phyloP scores from a whole-genome alignment of 2,329 filamentous ascomycete species.

The Aspergillus sp. region DNA sequence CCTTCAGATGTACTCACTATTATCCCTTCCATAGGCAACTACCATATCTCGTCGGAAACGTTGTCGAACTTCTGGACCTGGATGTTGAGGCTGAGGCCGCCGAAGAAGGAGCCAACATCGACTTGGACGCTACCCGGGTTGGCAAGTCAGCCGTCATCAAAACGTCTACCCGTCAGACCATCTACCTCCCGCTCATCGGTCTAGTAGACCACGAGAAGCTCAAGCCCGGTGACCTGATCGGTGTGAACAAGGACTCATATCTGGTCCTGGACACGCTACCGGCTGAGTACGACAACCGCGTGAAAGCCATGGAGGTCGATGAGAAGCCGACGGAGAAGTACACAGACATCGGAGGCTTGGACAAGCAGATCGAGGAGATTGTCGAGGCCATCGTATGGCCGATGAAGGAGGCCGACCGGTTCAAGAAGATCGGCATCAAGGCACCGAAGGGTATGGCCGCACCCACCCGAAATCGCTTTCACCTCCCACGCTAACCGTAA shows the following conservation, averaged over 20 bases:
- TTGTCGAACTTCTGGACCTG: slow-evolving; percentile 93
- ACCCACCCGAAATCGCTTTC: slow-evolving; percentile 1
- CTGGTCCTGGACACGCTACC: slow-evolving; percentile 94
- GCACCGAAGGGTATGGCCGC: slow-evolving; percentile 80
- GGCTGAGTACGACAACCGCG: slow-evolving; percentile 96
- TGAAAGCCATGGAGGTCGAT: slow-evolving; percentile 99
- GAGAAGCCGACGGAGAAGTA: slow-evolving; percentile 99
- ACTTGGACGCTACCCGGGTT: slow-evolving; percentile 91
- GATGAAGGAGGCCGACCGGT: slow-evolving; percentile 98
- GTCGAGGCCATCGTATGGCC: slow-evolving; percentile 99
- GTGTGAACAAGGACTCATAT: slow-evolving; percentile 99
- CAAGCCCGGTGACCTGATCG: slow-evolving; percentile 93
- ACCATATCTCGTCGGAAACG: slow-evolving; percentile 96
- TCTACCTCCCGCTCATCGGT: slow-evolving; percentile 95
- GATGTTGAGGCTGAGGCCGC: slow-evolving; percentile 94
- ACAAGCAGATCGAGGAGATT: slow-evolving; percentile 98
- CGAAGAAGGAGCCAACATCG: slow-evolving; percentile 97
- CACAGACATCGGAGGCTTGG: slow-evolving; percentile 91
- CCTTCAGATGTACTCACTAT: slow-evolving; percentile 5
- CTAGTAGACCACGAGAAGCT: slow-evolving; percentile 93
- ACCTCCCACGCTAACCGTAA: slow-evolving; percentile 8
- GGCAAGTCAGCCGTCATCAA: slow-evolving; percentile 99
- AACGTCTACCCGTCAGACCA: slow-evolving; percentile 96
- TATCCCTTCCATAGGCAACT: slow-evolving; percentile 66
- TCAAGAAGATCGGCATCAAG: slow-evolving; percentile 99